A percentile compares a stretch with the other conserved stretches of the same genome.
These are phyloP conservation scores for Selaginella tamariscina DNA, from an alignment of 75 land plant species.

Conservation along the genomic window DNA sequence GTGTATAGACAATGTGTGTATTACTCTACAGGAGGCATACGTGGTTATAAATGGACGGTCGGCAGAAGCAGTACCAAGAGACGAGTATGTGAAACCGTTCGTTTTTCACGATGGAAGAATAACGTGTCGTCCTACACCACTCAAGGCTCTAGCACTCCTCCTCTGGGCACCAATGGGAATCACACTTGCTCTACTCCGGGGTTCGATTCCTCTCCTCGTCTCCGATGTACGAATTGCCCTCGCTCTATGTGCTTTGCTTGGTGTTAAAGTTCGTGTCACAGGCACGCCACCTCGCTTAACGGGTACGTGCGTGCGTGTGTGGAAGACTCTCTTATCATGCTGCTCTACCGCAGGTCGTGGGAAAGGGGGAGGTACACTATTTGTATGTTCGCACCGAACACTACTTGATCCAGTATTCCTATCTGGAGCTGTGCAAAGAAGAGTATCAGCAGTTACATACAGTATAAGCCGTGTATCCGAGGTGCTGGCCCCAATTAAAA, in stretches of 20 bases:
- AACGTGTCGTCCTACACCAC: constrained; percentile 19
- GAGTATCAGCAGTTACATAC: constrained; percentile 40
- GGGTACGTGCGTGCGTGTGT: neutral
- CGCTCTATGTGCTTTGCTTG: constrained; percentile 33
- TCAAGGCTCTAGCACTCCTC: constrained; percentile 13
- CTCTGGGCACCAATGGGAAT: constrained; percentile 21
- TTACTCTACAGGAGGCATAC: constrained; percentile 38
- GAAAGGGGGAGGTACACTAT: constrained; percentile 25
- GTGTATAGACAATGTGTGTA: neutral
- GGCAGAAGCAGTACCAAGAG: constrained; percentile 30
- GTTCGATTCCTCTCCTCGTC: constrained; percentile 32
- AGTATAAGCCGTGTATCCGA: constrained; percentile 43
- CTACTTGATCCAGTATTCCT: constrained; percentile 37
- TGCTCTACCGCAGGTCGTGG: neutral
- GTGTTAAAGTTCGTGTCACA: constrained; percentile 45
- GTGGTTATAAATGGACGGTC: constrained; percentile 30
- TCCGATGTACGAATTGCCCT: constrained; percentile 15
- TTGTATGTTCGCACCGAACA: constrained; percentile 38
- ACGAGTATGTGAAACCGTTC: constrained; percentile 24
- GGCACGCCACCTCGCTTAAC: constrained; percentile 49
- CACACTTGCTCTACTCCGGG: constrained; percentile 17
- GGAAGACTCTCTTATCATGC: too few relatives aligned
- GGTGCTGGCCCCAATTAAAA: constrained; percentile 37
- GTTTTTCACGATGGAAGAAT: constrained; percentile 30
- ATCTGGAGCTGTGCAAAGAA: neutral